Base-by-base conservation (phyloP, 2,329 filamentous ascomycete genomes). In the Aspergillus pseudonomiae region DNA sequence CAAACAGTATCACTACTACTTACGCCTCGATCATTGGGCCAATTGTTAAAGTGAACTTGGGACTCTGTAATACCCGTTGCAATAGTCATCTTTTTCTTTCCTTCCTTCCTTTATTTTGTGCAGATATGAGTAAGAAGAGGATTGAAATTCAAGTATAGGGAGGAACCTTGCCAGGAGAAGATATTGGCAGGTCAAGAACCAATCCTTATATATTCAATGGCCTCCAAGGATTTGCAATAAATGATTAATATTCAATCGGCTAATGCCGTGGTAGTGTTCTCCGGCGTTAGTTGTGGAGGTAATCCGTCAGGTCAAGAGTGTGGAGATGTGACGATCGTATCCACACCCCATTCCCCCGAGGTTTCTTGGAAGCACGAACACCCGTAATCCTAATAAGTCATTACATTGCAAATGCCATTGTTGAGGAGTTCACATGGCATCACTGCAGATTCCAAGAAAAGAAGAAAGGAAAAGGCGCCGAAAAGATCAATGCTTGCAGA, bases 11-110 rank as follows among this genome's bases (percentile, higher is more conserved):
- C 14, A 55, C 36, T 34, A 41, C 4, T 16, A 73, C 81, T 68
- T 78, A 85, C 83, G 12, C 84, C 84, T 61, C 80, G 75, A 21
- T 81, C 78, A 65, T 85, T 85, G 2, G 84, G 83, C 83, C 84
- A 86, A 62, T 83, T 77, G 32, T 82, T 78, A 69, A 74, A 80
- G 34, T 72, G 66, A 16, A 59, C 57, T 11, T 59, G 10, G 2
- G 28, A 24, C 36, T 53, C 52, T 21, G 24, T n/a, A 24, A 26
- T 16, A 39, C 14, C 21, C 6, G 41, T 26, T 46, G 55, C 21
- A 26, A 12, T 41, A 30, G 55, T 4, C 55, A 57, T 57, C 6
- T 12, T 46, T 45, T 24, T 21, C 26, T 28, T 28, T 28, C 26
- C 5, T 28, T 28, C 26, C 5, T 28, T 28, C 26, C 26, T 28